phyloP scores from a whole-genome alignment of 2,329 filamentous ascomycete genomes.

The Leptodontidium sp. region DNA sequence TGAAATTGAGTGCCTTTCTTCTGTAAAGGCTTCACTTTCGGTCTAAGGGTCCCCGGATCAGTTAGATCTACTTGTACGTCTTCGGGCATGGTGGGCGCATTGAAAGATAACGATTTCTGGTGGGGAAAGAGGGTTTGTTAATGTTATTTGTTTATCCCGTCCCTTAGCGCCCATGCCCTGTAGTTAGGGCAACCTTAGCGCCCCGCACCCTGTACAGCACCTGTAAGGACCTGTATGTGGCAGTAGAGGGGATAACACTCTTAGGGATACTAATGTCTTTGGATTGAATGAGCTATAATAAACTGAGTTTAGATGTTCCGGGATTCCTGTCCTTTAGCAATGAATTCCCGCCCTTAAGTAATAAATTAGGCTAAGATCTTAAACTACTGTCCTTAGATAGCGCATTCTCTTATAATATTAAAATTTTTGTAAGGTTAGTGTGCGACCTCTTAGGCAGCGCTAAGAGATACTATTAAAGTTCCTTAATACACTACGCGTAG shows the following conservation, averaged over 20 bases:
- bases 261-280: slow-evolving; percentile 25
- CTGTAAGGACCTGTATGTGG: too few relatives aligned
- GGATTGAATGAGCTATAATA: slow-evolving; percentile 25
- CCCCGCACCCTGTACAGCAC: too few relatives aligned
- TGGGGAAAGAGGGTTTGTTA: too few relatives aligned
- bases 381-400: background rate
- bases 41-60: too few relatives aligned
- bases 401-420: background rate
- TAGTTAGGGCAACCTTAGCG: too few relatives aligned
- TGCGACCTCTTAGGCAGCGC: background rate
- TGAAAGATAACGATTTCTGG: too few relatives aligned
- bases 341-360: background rate
- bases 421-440: background rate
- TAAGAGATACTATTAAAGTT: slow-evolving; percentile 1
- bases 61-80: too few relatives aligned
- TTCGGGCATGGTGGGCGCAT: too few relatives aligned
- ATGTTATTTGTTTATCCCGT: too few relatives aligned
- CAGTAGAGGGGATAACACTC: slow-evolving; percentile 12
- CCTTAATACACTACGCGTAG: background rate
- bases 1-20: too few relatives aligned
- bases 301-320: slow-evolving; percentile 5
- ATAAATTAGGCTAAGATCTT: background rate
- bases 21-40: too few relatives aligned
- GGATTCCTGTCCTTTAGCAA: background rate
- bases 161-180: too few relatives aligned